A percentile compares a stretch with the other conserved stretches of the same genome.
Conservation (phyloP, 192 early-diverging fungal genomes). For the Rhizoclosmatium globosum region DNA sequence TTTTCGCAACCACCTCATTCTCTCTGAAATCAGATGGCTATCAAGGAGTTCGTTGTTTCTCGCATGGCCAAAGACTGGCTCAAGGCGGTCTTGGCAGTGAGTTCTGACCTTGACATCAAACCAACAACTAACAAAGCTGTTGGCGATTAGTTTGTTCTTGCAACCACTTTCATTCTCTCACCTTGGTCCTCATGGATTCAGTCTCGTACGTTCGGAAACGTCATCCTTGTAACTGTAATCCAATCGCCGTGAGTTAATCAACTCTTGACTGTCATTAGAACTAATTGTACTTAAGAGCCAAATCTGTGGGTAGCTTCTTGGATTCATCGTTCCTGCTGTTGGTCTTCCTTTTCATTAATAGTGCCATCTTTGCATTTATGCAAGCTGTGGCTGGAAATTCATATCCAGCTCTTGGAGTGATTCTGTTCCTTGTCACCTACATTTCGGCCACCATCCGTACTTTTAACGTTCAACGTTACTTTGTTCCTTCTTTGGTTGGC, state of each 20-base stretch:
- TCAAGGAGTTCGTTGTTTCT: too few relatives aligned
- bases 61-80: conserved; percentile 27
- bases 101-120: background rate
- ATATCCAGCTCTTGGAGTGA: background rate
- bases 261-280: background rate
- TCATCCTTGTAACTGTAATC: conserved; percentile 27
- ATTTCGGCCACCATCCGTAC: conserved; percentile 13
- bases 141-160: conserved; percentile 8
- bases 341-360: background rate
- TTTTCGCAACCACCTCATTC: too few relatives aligned
- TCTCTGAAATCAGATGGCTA: too few relatives aligned
- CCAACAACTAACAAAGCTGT: background rate
- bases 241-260: conserved; percentile 28
- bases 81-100: conserved; percentile 22
- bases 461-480: conserved; percentile 7
- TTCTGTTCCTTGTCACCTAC: conserved; percentile 24
- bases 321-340: conserved; percentile 18
- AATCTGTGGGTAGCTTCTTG: conserved; percentile 30
- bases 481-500: conserved; percentile 21
- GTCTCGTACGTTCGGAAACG: conserved; percentile 12
- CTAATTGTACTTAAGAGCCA: background rate
- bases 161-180: conserved; percentile 32
- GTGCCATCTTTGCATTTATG: conserved; percentile 21
- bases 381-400: conserved; percentile 16
- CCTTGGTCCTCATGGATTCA: conserved; percentile 10